phyloP scores from a whole-genome alignment of 176 grass and related monocot genomes.

The Melocanna baccifera region DNA sequence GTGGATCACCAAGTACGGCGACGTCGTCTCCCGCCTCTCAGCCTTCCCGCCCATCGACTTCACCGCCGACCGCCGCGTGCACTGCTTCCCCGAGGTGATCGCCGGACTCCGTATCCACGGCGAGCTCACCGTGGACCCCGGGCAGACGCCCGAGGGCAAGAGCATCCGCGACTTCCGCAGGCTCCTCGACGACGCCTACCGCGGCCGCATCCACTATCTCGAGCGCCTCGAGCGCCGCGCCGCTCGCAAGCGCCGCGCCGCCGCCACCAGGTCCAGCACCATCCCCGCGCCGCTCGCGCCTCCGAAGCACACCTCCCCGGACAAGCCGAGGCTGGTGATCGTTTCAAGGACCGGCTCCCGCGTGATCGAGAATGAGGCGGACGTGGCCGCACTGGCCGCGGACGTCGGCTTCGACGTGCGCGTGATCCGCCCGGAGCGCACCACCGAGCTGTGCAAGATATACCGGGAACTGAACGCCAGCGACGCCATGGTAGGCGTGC shows the following conservation, averaged over 20 bases:
- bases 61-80: slow-evolving; percentile 50
- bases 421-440: slow-evolving; percentile 54
- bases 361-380: slow-evolving; percentile 73
- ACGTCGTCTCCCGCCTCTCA: slow-evolving; percentile 63
- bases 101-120: slow-evolving; percentile 78
- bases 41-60: slow-evolving; percentile 68
- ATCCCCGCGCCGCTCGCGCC: not conserved
- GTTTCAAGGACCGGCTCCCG: slow-evolving; percentile 61
- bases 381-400: slow-evolving; percentile 28
- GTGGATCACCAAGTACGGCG: slow-evolving; percentile 87
- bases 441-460: slow-evolving; percentile 68
- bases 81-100: slow-evolving; percentile 87
- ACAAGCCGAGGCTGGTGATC: slow-evolving; percentile 44
- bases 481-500: slow-evolving; percentile 93
- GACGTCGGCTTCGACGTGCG: slow-evolving; percentile 61
- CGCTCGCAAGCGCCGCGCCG: slow-evolving; percentile 17
- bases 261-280: not conserved
- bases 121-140: slow-evolving; percentile 60
- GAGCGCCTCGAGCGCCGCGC: slow-evolving; percentile 30
- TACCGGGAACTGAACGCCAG: slow-evolving; percentile 68
- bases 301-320: not conserved
- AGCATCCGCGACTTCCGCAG: slow-evolving; percentile 65
- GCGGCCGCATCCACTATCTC: slow-evolving; percentile 47
- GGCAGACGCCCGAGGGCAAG: slow-evolving; percentile 32
- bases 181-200: slow-evolving; percentile 69